These are phyloP conservation scores for Eucalyptus marginata DNA, from an alignment of 345 rosid genomes.

Conservation along the genomic window DNA sequence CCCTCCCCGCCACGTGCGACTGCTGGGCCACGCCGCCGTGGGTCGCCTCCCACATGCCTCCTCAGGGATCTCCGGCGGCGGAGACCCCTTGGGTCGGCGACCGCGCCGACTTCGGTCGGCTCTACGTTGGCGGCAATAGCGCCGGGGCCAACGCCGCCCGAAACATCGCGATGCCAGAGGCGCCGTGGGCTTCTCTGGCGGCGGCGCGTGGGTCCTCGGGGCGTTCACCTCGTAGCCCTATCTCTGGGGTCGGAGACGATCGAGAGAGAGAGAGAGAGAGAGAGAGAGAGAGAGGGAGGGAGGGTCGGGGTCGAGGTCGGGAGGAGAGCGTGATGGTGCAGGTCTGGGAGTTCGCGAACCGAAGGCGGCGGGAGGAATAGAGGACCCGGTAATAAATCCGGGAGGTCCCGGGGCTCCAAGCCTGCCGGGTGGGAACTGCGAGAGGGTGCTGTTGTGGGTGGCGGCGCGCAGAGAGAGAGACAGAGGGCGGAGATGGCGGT, in stretches of 20 bases:
- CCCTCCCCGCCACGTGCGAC: not conserved
- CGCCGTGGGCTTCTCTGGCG: not conserved
- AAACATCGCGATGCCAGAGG: too few relatives aligned
- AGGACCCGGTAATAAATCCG: too few relatives aligned
- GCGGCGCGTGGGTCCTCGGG: fast-evolving
- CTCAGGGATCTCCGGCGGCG: not conserved
- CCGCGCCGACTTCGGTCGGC: not conserved
- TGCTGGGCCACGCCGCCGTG: not conserved
- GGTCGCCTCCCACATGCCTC: not conserved
- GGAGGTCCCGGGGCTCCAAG: too few relatives aligned
- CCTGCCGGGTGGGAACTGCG: too few relatives aligned
- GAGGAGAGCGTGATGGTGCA: too few relatives aligned
- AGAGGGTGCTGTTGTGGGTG: too few relatives aligned
- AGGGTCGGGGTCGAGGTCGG: too few relatives aligned
- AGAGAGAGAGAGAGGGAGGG: not conserved
- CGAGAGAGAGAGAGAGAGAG: not conserved
- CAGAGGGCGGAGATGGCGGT: not conserved
- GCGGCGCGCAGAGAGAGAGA: too few relatives aligned
- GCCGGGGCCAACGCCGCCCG: fast-evolving
- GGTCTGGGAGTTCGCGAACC: too few relatives aligned
- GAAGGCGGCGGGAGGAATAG: slow-evolving; percentile 36
- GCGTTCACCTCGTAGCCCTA: not conserved
- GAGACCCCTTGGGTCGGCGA: fast-evolving
- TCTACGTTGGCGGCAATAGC: too few relatives aligned
- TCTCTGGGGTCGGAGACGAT: not conserved